phyloP scores from a whole-genome alignment of 371 early-diverging fungal genomes.

The Sporodiniella umbellata region DNA sequence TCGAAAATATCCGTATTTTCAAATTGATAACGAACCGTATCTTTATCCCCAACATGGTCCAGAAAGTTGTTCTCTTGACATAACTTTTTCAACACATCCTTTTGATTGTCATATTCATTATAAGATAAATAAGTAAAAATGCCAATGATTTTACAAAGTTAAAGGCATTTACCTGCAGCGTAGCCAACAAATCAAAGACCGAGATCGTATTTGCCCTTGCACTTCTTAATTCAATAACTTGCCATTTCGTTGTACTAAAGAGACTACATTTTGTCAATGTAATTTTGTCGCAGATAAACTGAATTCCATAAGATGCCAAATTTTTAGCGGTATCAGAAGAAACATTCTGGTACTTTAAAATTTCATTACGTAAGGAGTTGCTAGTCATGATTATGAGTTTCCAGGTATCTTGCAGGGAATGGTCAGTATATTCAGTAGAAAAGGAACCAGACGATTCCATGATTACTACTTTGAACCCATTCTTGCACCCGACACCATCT shows the following conservation, averaged over 20 bases:
- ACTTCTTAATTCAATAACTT: slow-evolving; percentile 12
- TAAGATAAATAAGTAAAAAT: slow-evolving; percentile 12
- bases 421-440: slow-evolving; percentile 9
- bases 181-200: slow-evolving; percentile 11
- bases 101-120: slow-evolving; percentile 4
- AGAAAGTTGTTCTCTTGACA: slow-evolving; percentile 12
- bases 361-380: slow-evolving; percentile 11
- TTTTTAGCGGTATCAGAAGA: slow-evolving; percentile 11
- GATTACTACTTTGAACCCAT: slow-evolving; percentile 8
- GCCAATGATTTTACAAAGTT: slow-evolving; percentile 5
- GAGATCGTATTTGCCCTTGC: slow-evolving; percentile 6
- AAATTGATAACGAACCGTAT: slow-evolving; percentile 3
- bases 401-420: slow-evolving; percentile 5
- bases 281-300: slow-evolving; percentile 11
- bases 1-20: slow-evolving; percentile 7
- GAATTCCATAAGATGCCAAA: slow-evolving; percentile 7
- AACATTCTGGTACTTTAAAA: slow-evolving; percentile 7
- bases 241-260: slow-evolving; percentile 9
- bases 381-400: slow-evolving; percentile 7
- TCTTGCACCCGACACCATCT: slow-evolving; percentile 4
- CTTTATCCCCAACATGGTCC: slow-evolving; percentile 12
- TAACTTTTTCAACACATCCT: slow-evolving; percentile 8
- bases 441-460: slow-evolving; percentile 4
- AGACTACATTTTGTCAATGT: slow-evolving; percentile 4
- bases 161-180: slow-evolving; percentile 13